These are phyloP conservation scores for Mycena rosella DNA, from an alignment of 768 basidiomycete species.

Conservation along the genomic window DNA sequence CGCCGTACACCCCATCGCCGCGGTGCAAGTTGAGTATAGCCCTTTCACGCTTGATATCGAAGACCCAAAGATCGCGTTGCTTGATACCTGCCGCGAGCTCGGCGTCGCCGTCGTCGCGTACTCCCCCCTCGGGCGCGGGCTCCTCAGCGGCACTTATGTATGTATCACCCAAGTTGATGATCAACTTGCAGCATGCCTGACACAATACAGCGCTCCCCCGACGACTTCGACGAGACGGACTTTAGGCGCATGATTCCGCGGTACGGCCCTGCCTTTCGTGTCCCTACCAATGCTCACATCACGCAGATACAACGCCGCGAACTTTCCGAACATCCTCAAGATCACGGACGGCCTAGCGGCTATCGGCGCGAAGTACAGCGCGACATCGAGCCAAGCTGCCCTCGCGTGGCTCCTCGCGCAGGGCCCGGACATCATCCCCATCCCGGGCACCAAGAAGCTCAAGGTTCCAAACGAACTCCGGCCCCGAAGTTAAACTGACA, in stretches of 20 bases:
- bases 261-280: slow-evolving; percentile 7
- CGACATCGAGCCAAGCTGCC: slow-evolving; percentile 9
- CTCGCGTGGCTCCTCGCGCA: slow-evolving; percentile 18
- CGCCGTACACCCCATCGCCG: slow-evolving; percentile 63
- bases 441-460: slow-evolving; percentile 10
- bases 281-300: not conserved
- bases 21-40: slow-evolving; percentile 65
- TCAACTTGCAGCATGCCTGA: not conserved
- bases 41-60: slow-evolving; percentile 64
- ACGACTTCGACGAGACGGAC: slow-evolving; percentile 48
- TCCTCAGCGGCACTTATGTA: slow-evolving; percentile 62
- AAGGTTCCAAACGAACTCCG: not conserved
- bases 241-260: slow-evolving; percentile 44
- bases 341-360: slow-evolving; percentile 1
- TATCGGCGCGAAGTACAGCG: slow-evolving; percentile 12
- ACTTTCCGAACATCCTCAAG: slow-evolving; percentile 22
- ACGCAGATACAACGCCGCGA: slow-evolving; percentile 43
- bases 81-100: slow-evolving; percentile 61
- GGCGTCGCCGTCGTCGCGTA: slow-evolving; percentile 65
- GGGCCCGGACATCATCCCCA: slow-evolving; percentile 4
- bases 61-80: slow-evolving; percentile 54
- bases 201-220: slow-evolving; percentile 43
- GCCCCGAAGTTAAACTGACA: not conserved
- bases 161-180: slow-evolving; percentile 24
- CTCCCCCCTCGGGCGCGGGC: slow-evolving; percentile 64